Conservation (phyloP, 129 eudicot species). For the Chrysanthemum makinoi region DNA sequence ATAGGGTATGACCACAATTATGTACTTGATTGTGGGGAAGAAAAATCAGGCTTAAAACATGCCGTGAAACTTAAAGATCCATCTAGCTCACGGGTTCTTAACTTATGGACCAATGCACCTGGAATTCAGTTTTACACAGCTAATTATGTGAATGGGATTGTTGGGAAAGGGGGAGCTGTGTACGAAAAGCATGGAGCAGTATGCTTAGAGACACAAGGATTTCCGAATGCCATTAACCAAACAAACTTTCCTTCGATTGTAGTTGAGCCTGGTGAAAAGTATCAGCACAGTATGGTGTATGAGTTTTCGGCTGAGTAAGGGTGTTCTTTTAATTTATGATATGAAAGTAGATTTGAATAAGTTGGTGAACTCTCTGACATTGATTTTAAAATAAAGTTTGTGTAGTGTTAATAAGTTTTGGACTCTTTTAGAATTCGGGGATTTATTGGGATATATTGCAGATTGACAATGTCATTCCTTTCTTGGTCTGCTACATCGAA, state of each 20-base stretch:
- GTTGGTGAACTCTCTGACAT: neutral
- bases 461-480: too few relatives aligned
- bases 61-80: conserved; percentile 78
- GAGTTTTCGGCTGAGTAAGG: conserved; percentile 73
- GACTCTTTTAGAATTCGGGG: neutral
- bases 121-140: conserved; percentile 96
- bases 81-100: conserved; percentile 47
- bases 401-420: neutral
- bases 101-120: conserved; percentile 90
- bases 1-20: conserved; percentile 92
- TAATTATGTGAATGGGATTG: conserved; percentile 66
- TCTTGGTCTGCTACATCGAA: too few relatives aligned
- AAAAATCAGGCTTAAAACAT: conserved; percentile 71
- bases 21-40: conserved; percentile 85
- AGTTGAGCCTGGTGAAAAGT: conserved; percentile 76
- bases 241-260: conserved; percentile 70
- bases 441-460: too few relatives aligned
- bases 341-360: neutral
- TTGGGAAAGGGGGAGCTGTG: conserved; percentile 83
- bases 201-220: conserved; percentile 94
- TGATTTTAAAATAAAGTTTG: neutral
- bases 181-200: conserved; percentile 73
- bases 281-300: conserved; percentile 76
- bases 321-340: neutral
- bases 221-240: conserved; percentile 78